Base-by-base conservation (phyloP, 2,329 filamentous ascomycete species). In the Penicillium sclerotiorum region DNA sequence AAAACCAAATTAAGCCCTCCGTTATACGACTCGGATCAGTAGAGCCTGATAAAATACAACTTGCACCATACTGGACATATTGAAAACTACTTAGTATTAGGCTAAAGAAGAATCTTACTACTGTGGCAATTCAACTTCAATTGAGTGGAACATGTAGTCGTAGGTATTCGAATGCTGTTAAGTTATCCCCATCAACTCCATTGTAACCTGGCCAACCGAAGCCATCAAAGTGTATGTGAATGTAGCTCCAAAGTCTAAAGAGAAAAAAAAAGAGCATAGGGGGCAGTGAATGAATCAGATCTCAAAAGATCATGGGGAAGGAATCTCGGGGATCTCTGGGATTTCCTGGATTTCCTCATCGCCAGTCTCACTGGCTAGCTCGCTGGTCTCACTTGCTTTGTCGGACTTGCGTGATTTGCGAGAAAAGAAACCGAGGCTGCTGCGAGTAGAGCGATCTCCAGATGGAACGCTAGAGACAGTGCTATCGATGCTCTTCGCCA, bases 361-460 rank as follows among this genome's bases (percentile, higher is more conserved):
- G 12, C 71, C 72, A 41, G 66, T 64, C 49, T 76, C 73, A 58
- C 73, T 76, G 13, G 71, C 65, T 47, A 66, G 65, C 50, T 76
- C 73, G 52, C 72, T 73, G 35, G 66, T 70, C 62, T 77, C 75
- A 52, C 72, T 73, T 4, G 66, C 63, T 57, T 72, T 74, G 45
- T 73, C 71, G 8, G 68, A 67, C 47, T 72, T 75, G 54, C 70
- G 73, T 13, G 71, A 71, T 62, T 77, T 79, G 45, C 76, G 71
- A 53, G 73, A 73, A 44, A 79, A 77, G 57, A 76, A 76, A 21
- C 72, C 73, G 13, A 77, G 64, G 45, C 74, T 76, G 46, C 70
- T 72, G 45, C 75, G 68, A 21, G 64, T 73, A 7, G 66, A 70
- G 50, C 70, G 73, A 49, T 77, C 75, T 5, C 66, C 69, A 13